phyloP scores from a whole-genome alignment of 225 moss, liverwort and hornwort genomes.

The Lunularia cruciata region DNA sequence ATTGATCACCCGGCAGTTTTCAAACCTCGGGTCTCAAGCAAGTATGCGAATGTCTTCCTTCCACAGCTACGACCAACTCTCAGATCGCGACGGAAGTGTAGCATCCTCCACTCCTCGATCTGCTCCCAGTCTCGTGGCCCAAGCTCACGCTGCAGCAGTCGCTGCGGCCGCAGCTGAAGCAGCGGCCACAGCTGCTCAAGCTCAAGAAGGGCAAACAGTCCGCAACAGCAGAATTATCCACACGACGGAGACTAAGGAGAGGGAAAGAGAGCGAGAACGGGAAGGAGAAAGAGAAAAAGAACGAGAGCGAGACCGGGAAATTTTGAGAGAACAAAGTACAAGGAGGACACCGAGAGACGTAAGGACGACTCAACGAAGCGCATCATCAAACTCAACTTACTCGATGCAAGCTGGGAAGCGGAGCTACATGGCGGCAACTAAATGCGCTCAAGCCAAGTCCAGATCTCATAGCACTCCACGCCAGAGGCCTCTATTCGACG shows the following conservation, averaged over 20 bases:
- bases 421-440: constrained; percentile 85
- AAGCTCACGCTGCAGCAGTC: constrained; percentile 11
- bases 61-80: constrained; percentile 50
- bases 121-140: constrained; percentile 15
- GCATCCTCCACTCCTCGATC: constrained; percentile 49
- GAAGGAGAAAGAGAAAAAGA: not conserved
- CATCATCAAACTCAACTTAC: not conserved
- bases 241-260: not conserved
- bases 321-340: constrained; percentile 20
- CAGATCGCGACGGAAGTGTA: constrained; percentile 33
- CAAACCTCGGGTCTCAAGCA: constrained; percentile 38
- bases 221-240: not conserved
- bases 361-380: constrained; percentile 1
- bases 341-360: constrained; percentile 37
- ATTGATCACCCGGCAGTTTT: constrained; percentile 11
- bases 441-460: constrained; percentile 69
- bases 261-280: not conserved
- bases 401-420: constrained; percentile 38
- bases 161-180: not conserved
- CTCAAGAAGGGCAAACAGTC: not conserved
- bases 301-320: not conserved
- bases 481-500: constrained; percentile 51
- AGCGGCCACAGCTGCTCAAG: not conserved
- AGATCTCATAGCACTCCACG: constrained; percentile 83
- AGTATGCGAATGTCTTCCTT: constrained; percentile 40